Conservation (phyloP, 108 stramenopile species). For the Pseudonitzschia multiseries region DNA sequence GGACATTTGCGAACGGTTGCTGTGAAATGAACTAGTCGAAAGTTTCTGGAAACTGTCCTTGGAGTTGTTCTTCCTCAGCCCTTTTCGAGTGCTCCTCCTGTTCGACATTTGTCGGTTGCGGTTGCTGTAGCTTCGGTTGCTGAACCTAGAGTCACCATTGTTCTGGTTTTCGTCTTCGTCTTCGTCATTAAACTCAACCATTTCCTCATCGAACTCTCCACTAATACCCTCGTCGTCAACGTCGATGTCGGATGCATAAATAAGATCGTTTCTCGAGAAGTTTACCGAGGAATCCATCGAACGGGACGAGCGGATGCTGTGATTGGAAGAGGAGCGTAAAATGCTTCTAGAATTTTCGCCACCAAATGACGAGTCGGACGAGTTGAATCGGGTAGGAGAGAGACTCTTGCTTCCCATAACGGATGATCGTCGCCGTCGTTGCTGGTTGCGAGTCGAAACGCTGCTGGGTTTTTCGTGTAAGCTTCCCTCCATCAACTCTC, state of each 20-base stretch:
- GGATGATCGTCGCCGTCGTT: background rate
- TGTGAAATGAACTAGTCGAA: conserved; percentile 2
- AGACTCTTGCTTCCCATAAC: background rate
- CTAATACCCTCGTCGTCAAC: background rate
- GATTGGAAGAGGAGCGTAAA: conserved; percentile 1
- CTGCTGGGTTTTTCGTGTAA: background rate
- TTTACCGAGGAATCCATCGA: background rate
- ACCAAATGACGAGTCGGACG: background rate
- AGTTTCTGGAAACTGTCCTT: background rate
- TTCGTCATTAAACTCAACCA: background rate
- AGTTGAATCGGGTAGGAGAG: background rate
- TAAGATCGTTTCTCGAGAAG: background rate
- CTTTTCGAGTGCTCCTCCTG: background rate
- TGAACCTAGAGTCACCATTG: background rate
- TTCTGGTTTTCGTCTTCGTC: background rate
- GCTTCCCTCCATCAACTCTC: background rate
- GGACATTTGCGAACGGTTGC: conserved; percentile 15
- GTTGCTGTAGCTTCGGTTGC: too few species aligned
- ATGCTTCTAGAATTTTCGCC: background rate
- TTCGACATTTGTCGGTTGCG: too few species aligned
- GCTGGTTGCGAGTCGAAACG: background rate
- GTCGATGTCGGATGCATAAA: background rate
- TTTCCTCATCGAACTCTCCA: background rate
- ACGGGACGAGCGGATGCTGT: background rate
- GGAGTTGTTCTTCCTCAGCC: background rate